Evolutionary conservation across 164 flowering plant genomes (phyloP).

Genomic region (Annona cherimola): DNA sequence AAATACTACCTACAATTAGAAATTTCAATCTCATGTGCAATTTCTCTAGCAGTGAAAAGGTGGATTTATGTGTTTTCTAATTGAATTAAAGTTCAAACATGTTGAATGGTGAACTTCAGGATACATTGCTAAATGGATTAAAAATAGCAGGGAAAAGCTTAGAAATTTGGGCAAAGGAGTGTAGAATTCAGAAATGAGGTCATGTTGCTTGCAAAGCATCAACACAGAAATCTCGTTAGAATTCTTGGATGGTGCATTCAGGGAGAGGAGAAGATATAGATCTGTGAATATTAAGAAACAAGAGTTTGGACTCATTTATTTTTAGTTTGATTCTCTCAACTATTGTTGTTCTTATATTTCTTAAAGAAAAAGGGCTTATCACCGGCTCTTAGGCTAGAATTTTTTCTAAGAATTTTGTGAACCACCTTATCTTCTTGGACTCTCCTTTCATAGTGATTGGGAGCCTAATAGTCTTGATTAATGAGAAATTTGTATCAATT

Average conservation of each 20-base stretch:
- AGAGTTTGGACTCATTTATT: conserved; percentile 24
- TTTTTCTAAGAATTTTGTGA: neutral
- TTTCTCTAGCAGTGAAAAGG: neutral
- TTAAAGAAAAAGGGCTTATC: too few relatives aligned
- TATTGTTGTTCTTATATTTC: too few relatives aligned
- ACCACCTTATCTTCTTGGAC: neutral
- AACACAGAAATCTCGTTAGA: conserved; percentile 38
- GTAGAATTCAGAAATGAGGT: conserved; percentile 36
- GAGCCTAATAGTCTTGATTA: neutral
- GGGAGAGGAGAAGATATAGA: conserved; percentile 29
- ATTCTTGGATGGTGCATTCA: conserved; percentile 34
- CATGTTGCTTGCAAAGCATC: conserved; percentile 29
- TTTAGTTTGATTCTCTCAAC: conserved; percentile 17
- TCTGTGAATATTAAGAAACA: conserved; percentile 34
- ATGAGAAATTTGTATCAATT: too few relatives aligned
- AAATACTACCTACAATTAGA: too few relatives aligned
- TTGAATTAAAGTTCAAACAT: neutral
- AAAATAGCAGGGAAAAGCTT: conserved; percentile 40
- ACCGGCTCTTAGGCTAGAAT: neutral
- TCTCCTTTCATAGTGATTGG: neutral
- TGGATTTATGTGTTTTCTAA: neutral
- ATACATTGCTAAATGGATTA: conserved; percentile 21
- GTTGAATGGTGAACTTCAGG: conserved; percentile 17
- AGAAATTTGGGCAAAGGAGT: conserved; percentile 28
- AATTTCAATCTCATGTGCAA: too few relatives aligned